A percentile compares a stretch with the other conserved stretches of the same genome.
These are phyloP conservation scores for Xylariaceae sp. DNA, from an alignment of 2,329 filamentous ascomycete genomes.

Conservation along the genomic window DNA sequence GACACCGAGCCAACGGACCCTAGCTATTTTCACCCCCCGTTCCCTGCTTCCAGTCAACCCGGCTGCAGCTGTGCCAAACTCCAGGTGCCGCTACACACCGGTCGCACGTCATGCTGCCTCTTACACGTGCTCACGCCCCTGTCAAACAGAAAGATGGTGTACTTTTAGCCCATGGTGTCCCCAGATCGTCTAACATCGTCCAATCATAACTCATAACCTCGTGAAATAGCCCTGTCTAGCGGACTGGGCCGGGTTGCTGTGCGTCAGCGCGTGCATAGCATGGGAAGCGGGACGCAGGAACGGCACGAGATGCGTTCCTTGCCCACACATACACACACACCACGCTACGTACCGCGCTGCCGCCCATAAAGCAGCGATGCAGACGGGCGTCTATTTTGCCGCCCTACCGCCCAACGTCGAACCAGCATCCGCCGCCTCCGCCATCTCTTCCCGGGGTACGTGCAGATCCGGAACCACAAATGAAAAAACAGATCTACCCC, in stretches of 20 bases:
- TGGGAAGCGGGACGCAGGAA: constrained; percentile 38
- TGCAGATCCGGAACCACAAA: constrained; percentile 33
- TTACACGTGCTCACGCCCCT: constrained; percentile 30
- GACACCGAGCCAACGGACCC: constrained; percentile 20
- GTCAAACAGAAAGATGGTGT: constrained; percentile 44
- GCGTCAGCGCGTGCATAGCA: constrained; percentile 32
- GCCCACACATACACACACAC: constrained; percentile 28
- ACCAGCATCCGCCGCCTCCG: constrained; percentile 24
- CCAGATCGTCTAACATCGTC: constrained; percentile 41
- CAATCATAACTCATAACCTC: constrained; percentile 60
- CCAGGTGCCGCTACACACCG: constrained; percentile 29
- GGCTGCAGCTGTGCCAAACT: constrained; percentile 30
- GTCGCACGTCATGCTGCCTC: constrained; percentile 33
- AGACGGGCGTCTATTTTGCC: constrained; percentile 43
- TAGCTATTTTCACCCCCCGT: constrained; percentile 14
- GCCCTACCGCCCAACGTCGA: constrained; percentile 34
- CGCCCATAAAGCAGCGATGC: constrained; percentile 44
- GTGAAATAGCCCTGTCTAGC: constrained; percentile 44
- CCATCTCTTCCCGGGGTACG: constrained; percentile 30
- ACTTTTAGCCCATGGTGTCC: constrained; percentile 45
- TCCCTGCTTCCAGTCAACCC: constrained; percentile 27
- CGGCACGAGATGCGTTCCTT: constrained; percentile 31
- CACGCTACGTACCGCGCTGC: constrained; percentile 27
- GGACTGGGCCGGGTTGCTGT: constrained; percentile 31
- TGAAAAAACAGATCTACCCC: constrained; percentile 17